A percentile compares a stretch with the other conserved stretches of the same genome.
These are phyloP conservation scores for Pichia sp. DNA, from an alignment of 1,139 yeast genomes.

Conservation along the genomic window DNA sequence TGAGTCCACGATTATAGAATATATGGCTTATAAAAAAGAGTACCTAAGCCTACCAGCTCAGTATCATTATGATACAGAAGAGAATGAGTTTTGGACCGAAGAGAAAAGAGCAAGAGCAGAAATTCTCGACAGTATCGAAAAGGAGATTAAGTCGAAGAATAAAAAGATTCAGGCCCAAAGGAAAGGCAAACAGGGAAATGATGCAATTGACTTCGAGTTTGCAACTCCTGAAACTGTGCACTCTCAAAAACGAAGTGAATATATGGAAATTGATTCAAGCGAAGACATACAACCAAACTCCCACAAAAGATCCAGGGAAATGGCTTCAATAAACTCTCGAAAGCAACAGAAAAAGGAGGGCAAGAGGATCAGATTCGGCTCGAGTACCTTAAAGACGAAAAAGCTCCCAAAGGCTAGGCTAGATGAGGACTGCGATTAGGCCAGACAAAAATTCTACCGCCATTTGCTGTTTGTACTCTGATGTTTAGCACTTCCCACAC, in stretches of 20 bases:
- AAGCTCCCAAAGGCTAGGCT: conserved; percentile 2
- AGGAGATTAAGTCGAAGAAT: background rate
- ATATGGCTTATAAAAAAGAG: conserved; percentile 1
- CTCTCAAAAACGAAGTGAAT: background rate
- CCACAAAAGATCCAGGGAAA: too few relatives aligned
- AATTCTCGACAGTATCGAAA: background rate
- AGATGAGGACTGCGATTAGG: conserved; percentile 1
- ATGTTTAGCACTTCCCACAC: too few relatives aligned
- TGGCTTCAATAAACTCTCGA: too few relatives aligned
- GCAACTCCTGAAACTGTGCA: conserved; percentile 14
- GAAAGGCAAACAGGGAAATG: background rate
- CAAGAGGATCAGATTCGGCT: conserved; percentile 4
- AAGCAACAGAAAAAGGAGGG: too few relatives aligned
- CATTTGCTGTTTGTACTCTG: too few relatives aligned
- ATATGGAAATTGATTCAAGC: background rate
- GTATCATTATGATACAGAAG: background rate
- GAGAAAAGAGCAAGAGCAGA: conserved; percentile 8
- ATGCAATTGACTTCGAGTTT: conserved; percentile 16
- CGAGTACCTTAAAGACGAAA: conserved; percentile 4
- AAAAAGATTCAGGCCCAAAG: background rate
- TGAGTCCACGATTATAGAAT: background rate
- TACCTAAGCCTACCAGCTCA: conserved; percentile 4
- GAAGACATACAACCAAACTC: too few relatives aligned
- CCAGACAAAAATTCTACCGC: too few relatives aligned
- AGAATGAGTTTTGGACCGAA: conserved; percentile 7